Evolutionary conservation across 305 asterid species (phyloP).

Genomic region (Nicotiana rustica): DNA sequence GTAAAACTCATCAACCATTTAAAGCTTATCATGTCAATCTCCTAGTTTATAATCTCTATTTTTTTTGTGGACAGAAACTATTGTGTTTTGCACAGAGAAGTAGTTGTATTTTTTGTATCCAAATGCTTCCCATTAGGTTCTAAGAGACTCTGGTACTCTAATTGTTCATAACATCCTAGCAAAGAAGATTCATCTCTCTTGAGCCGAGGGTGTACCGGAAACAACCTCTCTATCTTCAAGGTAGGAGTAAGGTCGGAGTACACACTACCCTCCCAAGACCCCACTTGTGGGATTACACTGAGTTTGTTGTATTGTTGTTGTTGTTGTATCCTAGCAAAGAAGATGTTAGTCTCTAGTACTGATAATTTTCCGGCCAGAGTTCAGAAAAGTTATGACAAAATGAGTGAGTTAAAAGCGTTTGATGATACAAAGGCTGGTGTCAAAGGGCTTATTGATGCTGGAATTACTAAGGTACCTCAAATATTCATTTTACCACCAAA

Average conservation of each 20-base stretch:
- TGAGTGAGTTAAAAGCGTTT: constrained; percentile 28
- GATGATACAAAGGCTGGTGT: constrained; percentile 30
- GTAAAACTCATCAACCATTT: neutral
- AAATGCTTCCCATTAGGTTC: neutral
- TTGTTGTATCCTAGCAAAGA: neutral
- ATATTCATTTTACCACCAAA: constrained; percentile 34
- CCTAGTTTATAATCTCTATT: neutral
- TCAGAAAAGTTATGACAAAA: neutral
- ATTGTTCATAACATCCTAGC: neutral
- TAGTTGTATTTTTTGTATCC: neutral
- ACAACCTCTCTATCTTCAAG: too few relatives aligned
- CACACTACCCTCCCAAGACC: too few relatives aligned
- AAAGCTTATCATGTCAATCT: neutral
- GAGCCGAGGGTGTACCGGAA: too few relatives aligned
- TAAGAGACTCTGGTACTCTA: neutral
- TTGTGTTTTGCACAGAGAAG: neutral
- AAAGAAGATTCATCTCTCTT: neutral
- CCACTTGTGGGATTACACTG: too few relatives aligned
- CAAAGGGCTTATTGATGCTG: constrained; percentile 39
- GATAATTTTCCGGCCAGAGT: neutral
- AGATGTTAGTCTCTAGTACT: neutral
- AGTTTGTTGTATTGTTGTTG: too few relatives aligned
- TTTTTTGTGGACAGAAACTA: neutral
- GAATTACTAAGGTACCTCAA: constrained; percentile 40
- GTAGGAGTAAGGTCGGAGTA: too few relatives aligned